Conservation (phyloP, 2,329 filamentous ascomycete species). For the Phialophora tarda region DNA sequence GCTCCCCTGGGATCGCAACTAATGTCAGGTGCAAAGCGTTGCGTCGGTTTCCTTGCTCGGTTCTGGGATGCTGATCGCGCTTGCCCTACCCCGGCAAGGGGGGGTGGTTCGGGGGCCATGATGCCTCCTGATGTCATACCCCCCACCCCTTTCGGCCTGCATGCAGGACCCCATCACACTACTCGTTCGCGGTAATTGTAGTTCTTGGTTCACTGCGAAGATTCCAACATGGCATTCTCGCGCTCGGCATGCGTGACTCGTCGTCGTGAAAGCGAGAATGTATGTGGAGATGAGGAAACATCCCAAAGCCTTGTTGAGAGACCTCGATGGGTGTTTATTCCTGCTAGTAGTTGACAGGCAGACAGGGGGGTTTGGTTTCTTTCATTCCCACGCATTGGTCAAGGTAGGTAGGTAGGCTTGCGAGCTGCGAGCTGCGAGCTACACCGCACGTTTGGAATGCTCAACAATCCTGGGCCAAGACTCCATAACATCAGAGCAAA, state of each 20-base stretch:
- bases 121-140: neutral
- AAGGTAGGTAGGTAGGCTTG: neutral
- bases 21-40: neutral
- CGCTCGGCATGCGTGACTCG: neutral
- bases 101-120: neutral
- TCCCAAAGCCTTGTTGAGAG: neutral
- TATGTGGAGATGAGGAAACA: neutral
- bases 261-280: neutral
- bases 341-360: neutral
- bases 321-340: neutral
- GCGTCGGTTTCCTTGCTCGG: neutral
- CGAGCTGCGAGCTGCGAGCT: too few relatives aligned
- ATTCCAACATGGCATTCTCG: constrained; percentile 1
- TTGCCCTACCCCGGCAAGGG: neutral
- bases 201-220: neutral
- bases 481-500: neutral
- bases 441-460: neutral
- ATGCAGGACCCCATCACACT: neutral
- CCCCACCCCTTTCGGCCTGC: neutral
- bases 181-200: neutral
- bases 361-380: neutral
- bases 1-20: neutral
- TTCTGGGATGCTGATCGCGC: neutral
- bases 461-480: neutral
- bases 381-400: neutral